Conservation (phyloP, 2,329 filamentous ascomycete genomes). For the Fusarium stilboides region DNA sequence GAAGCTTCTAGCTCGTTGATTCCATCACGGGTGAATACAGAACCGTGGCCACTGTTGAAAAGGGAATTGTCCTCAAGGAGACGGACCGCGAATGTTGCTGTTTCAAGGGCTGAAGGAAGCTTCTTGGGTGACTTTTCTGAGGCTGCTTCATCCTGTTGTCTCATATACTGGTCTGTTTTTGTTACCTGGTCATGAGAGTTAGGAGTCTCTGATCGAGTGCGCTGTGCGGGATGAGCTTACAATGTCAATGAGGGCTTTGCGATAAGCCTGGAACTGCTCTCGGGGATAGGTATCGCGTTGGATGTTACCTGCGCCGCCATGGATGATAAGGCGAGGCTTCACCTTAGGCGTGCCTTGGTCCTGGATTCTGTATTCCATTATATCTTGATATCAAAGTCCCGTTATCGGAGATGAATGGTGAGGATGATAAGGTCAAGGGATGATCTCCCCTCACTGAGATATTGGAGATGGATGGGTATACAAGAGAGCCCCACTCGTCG, state of each 20-base stretch:
- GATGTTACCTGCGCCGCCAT: slow-evolving; percentile 82
- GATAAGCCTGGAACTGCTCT: slow-evolving; percentile 71
- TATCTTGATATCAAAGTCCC: not conserved
- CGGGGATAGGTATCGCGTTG: slow-evolving; percentile 71
- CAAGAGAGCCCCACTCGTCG: slow-evolving; percentile 24
- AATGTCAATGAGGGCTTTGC: slow-evolving; percentile 72
- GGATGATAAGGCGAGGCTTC: slow-evolving; percentile 76
- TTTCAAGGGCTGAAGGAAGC: slow-evolving; percentile 76
- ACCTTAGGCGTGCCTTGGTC: slow-evolving; percentile 43
- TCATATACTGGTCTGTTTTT: slow-evolving; percentile 65
- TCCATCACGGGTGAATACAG: slow-evolving; percentile 88
- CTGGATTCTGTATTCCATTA: slow-evolving; percentile 60
- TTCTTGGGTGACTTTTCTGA: slow-evolving; percentile 25
- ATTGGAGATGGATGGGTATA: not conserved
- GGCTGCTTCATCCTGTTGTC: slow-evolving; percentile 5
- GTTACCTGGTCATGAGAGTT: slow-evolving; percentile 52
- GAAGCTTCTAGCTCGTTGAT: slow-evolving; percentile 89
- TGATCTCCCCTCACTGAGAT: slow-evolving; percentile 19
- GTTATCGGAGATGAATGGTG: not conserved
- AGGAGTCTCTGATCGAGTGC: not conserved
- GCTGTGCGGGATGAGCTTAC: slow-evolving; percentile 56
- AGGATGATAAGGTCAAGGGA: not conserved
- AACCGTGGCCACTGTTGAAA: slow-evolving; percentile 88
- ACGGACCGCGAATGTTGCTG: slow-evolving; percentile 81
- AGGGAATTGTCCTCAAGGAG: slow-evolving; percentile 84